Percentiles rank a stretch among this genome's conserved stretches.
Evolutionary conservation across 345 rosid species (phyloP).

Genomic region (Citrus medica): DNA sequence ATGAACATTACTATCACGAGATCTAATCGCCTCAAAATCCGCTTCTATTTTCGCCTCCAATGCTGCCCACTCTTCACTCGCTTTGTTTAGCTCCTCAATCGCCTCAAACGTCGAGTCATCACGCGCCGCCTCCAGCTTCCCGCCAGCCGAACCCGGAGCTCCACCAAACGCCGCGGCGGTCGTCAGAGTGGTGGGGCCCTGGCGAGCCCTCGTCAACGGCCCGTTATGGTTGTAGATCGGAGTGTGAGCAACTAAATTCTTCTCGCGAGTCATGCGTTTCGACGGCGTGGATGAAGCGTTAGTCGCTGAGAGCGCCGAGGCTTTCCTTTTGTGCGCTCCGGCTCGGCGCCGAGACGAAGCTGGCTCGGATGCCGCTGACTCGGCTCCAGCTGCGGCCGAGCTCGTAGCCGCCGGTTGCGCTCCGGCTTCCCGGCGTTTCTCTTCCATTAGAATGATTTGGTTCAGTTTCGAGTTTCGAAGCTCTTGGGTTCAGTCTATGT

Average conservation of each 20-base stretch:
- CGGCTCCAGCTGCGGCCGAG: slow-evolving; percentile 26
- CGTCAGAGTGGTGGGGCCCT: slow-evolving; percentile 54
- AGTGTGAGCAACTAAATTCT: slow-evolving; percentile 48
- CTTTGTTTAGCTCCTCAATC: slow-evolving; percentile 34
- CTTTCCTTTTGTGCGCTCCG: slow-evolving; percentile 70
- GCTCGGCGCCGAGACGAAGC: slow-evolving; percentile 64
- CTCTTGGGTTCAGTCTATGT: not conserved
- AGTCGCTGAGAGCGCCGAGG: slow-evolving; percentile 43
- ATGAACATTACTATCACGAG: slow-evolving; percentile 69
- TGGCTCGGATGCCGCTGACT: slow-evolving; percentile 60
- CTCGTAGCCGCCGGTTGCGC: slow-evolving; percentile 32
- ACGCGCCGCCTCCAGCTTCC: slow-evolving; percentile 29
- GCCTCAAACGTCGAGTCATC: slow-evolving; percentile 24
- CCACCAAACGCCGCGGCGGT: slow-evolving; percentile 13
- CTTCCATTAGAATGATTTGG: slow-evolving; percentile 41
- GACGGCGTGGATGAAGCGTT: slow-evolving; percentile 55
- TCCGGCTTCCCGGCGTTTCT: slow-evolving; percentile 56
- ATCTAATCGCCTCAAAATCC: slow-evolving; percentile 76
- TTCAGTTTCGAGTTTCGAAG: not conserved
- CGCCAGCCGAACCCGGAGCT: slow-evolving; percentile 16
- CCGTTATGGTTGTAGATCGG: slow-evolving; percentile 84
- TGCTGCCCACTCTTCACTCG: slow-evolving; percentile 67
- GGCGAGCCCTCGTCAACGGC: slow-evolving; percentile 91
- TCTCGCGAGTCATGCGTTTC: slow-evolving; percentile 84
- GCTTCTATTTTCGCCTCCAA: slow-evolving; percentile 74